Percentiles rank a stretch among this genome's conserved stretches.
Conservation (phyloP, 192 early-diverging fungal genomes). For the Lobosporangium transversale region DNA sequence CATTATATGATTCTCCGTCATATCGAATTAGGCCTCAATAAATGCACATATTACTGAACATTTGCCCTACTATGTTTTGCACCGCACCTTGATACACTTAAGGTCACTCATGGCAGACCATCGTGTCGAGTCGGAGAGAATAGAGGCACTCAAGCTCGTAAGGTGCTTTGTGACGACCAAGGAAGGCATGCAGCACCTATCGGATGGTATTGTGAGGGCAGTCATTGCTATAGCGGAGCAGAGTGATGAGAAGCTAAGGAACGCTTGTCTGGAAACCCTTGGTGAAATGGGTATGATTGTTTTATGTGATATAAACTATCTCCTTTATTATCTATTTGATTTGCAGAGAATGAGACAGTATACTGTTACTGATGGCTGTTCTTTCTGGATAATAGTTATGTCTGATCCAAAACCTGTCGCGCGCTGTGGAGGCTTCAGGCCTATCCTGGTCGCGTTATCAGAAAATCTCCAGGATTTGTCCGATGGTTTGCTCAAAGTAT, state of each 20-base stretch:
- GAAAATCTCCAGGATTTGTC: constrained; percentile 71
- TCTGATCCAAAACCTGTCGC: constrained; percentile 68
- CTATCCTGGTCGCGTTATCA: constrained; percentile 70
- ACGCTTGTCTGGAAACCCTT: constrained; percentile 79
- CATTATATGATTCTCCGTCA: too few species aligned
- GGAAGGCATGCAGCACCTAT: constrained; percentile 67
- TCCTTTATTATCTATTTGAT: too few species aligned
- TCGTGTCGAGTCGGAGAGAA: constrained; percentile 75
- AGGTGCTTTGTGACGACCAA: constrained; percentile 73
- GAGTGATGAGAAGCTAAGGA: constrained; percentile 76
- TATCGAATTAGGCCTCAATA: too few species aligned
- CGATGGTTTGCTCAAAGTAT: constrained; percentile 67
- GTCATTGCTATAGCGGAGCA: constrained; percentile 84
- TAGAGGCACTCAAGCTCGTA: constrained; percentile 81
- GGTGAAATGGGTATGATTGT: constrained; percentile 74
- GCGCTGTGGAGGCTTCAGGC: constrained; percentile 72
- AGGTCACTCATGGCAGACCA: constrained; percentile 64
- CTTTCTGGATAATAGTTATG: constrained; percentile 56
- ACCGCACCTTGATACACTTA: too few species aligned
- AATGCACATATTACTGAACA: too few species aligned
- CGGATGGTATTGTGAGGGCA: constrained; percentile 72
- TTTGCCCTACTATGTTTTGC: too few species aligned
- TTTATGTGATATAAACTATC: not conserved
- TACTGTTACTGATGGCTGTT: not conserved
- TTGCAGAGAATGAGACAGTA: too few species aligned